Percentiles rank a stretch among this genome's conserved stretches.
Conservation (phyloP, 23 red algal species). For the Gracilariopsis chorda region DNA sequence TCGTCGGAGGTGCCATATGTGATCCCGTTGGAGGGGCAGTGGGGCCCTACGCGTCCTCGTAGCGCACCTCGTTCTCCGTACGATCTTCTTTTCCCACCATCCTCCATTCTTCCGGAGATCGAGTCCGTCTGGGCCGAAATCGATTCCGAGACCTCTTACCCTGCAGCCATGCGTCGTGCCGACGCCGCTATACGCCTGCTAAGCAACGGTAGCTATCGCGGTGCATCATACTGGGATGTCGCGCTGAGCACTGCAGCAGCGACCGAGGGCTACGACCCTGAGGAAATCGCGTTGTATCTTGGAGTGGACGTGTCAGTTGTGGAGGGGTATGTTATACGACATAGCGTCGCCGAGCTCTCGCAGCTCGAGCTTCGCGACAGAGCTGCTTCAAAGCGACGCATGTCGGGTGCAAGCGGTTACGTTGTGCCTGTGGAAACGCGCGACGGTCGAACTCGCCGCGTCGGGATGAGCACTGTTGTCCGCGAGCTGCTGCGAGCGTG, state of each 20-base stretch:
- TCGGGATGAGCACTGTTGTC: slow-evolving; percentile 42
- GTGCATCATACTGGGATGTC: slow-evolving; percentile 36
- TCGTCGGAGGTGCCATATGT: background rate
- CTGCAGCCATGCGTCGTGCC: slow-evolving; percentile 39
- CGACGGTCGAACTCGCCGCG: background rate
- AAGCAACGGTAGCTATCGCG: slow-evolving; percentile 12
- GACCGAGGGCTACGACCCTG: slow-evolving; percentile 6
- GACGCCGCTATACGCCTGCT: slow-evolving; percentile 20
- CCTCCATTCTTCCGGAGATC: slow-evolving; percentile 3
- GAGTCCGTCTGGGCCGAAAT: slow-evolving; percentile 7
- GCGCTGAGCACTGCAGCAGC: slow-evolving; percentile 16
- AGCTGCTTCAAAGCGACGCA: background rate
- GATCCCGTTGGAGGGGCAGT: background rate
- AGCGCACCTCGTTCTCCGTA: background rate
- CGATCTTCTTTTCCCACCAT: background rate
- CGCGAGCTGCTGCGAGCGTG: background rate
- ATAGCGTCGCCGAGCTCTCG: background rate
- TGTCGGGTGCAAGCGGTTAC: background rate
- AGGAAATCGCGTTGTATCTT: slow-evolving; percentile 45
- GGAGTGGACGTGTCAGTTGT: background rate
- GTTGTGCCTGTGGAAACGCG: slow-evolving; percentile 19
- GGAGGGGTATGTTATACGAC: background rate
- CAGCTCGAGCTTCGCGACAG: background rate
- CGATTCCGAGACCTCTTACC: background rate
- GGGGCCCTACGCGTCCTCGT: background rate